phyloP scores from a whole-genome alignment of 2,329 filamentous ascomycete genomes.

The Fusarium multiceps region DNA sequence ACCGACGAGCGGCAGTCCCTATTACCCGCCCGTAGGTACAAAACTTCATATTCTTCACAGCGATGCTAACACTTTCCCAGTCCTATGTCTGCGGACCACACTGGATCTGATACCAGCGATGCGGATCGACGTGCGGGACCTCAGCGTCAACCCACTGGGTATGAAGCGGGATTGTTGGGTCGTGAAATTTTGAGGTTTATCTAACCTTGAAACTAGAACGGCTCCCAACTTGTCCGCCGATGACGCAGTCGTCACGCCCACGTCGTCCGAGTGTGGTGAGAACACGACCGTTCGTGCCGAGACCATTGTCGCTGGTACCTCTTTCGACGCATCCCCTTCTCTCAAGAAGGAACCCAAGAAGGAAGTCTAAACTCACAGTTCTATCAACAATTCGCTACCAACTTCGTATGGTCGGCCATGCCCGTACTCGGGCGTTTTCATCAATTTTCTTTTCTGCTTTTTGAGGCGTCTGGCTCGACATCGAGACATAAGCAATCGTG shows the following conservation, averaged over 20 bases:
- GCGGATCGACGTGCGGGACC: constrained; percentile 47
- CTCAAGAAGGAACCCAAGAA: constrained; percentile 56
- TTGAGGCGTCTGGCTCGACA: constrained; percentile 40
- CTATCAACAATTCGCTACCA: neutral
- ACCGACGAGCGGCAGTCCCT: constrained; percentile 48
- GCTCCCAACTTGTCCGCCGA: constrained; percentile 55
- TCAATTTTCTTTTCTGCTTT: constrained; percentile 20
- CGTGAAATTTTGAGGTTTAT: constrained; percentile 42
- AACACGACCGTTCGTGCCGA: constrained; percentile 66
- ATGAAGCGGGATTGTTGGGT: constrained; percentile 44
- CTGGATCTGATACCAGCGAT: constrained; percentile 30
- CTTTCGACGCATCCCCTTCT: constrained; percentile 59
- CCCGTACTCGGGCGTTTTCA: constrained; percentile 8
- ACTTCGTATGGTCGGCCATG: neutral
- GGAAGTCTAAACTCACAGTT: constrained; percentile 31
- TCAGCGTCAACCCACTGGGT: constrained; percentile 52
- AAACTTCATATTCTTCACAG: neutral
- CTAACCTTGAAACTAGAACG: constrained; percentile 53
- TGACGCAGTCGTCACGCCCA: constrained; percentile 54
- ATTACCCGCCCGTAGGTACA: constrained; percentile 48
- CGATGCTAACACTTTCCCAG: constrained; percentile 26
- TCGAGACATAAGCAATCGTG: constrained; percentile 46
- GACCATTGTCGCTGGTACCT: constrained; percentile 58
- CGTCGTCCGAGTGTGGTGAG: constrained; percentile 64
- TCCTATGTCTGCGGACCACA: neutral